Evolutionary conservation across 2,329 filamentous ascomycete species (phyloP).

Genomic region (Alternaria sp.): DNA sequence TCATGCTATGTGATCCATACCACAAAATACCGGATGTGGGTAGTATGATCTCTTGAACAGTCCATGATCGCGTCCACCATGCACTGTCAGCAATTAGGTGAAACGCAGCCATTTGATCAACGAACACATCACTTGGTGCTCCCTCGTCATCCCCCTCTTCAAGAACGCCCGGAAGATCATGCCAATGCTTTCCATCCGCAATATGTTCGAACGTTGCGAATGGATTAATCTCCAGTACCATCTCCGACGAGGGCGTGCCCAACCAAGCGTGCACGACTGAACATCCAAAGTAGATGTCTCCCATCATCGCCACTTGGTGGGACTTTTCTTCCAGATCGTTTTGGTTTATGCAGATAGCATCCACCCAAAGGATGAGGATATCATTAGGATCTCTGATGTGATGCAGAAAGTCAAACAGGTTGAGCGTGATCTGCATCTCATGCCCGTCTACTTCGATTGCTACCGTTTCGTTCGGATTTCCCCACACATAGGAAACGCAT

Average conservation of each 20-base stretch:
- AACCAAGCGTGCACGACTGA: constrained; percentile 3
- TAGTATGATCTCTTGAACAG: constrained; percentile 5
- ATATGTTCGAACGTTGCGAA: constrained; percentile 1
- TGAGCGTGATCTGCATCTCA: constrained; percentile 1
- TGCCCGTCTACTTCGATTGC: constrained; percentile 1
- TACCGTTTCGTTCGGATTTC: not conserved
- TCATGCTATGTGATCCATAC: not conserved
- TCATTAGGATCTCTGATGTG: not conserved
- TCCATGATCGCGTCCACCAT: constrained; percentile 9
- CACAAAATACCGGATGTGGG: not conserved
- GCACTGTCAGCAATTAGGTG: not conserved
- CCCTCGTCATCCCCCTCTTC: not conserved
- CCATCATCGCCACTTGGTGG: constrained; percentile 6
- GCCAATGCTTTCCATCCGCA: not conserved
- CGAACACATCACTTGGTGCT: not conserved
- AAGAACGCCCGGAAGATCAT: not conserved
- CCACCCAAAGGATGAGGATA: not conserved
- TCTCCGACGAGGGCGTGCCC: not conserved
- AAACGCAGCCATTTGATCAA: not conserved
- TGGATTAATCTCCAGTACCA: not conserved
- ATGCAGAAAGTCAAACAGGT: constrained; percentile 1
- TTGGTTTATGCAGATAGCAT: constrained; percentile 4
- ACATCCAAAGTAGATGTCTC: not conserved
- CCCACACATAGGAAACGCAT: constrained; percentile 12
- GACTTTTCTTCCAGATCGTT: not conserved